These are phyloP conservation scores for Antrodiella citrinella DNA, from an alignment of 768 basidiomycete species.

Conservation along the genomic window DNA sequence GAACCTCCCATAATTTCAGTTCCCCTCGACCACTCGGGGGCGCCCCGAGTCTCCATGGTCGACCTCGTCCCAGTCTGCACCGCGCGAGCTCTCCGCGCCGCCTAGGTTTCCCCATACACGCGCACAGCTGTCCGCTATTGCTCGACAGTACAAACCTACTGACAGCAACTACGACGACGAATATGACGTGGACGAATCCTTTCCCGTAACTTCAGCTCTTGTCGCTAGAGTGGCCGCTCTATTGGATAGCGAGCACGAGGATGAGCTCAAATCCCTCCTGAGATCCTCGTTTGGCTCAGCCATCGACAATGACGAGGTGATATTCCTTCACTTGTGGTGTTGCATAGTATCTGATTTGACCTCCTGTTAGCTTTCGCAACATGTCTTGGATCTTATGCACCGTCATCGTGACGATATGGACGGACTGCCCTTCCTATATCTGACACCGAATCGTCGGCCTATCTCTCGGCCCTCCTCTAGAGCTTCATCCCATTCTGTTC, in stretches of 20 bases:
- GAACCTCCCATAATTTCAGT: conserved; percentile 20
- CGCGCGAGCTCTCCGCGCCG: conserved; percentile 12
- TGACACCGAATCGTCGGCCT: conserved; percentile 73
- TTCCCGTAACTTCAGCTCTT: conserved; percentile 48
- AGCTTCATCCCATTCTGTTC: conserved; percentile 61
- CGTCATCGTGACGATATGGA: conserved; percentile 82
- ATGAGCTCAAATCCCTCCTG: conserved; percentile 71
- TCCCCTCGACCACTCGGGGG: conserved; percentile 14
- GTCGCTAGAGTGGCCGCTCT: conserved; percentile 66
- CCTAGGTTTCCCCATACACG: conserved; percentile 73
- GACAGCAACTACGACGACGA: conserved; percentile 50
- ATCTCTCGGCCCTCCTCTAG: conserved; percentile 76
- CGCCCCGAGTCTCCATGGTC: conserved; percentile 11
- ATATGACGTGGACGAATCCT: conserved; percentile 42
- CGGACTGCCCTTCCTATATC: conserved; percentile 74
- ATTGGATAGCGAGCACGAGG: conserved; percentile 79
- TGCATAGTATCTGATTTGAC: conserved; percentile 4
- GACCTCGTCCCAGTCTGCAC: conserved; percentile 6
- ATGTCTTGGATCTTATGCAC: conserved; percentile 93
- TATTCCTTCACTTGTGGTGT: conserved; percentile 18
- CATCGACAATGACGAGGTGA: conserved; percentile 61
- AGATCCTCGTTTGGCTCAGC: conserved; percentile 50
- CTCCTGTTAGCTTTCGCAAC: conserved; percentile 62
- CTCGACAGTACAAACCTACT: conserved; percentile 59
- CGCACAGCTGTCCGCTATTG: conserved; percentile 69